These are phyloP conservation scores for Daldinia eschscholtzii DNA, from an alignment of 2,329 filamentous ascomycete species.

Conservation along the genomic window DNA sequence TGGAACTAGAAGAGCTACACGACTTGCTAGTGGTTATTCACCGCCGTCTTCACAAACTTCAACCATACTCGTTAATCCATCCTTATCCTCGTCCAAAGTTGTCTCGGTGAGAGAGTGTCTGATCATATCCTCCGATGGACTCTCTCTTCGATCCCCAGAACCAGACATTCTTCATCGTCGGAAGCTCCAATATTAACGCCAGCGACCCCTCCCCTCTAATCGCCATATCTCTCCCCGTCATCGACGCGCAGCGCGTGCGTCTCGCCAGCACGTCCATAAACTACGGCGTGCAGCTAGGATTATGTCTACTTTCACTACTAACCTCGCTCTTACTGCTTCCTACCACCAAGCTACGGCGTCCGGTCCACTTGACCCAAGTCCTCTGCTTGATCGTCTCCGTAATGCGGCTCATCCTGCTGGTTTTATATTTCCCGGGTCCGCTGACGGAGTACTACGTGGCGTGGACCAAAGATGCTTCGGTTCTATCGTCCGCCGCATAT, in stretches of 20 bases:
- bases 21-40: not conserved
- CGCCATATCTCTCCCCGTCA: conserved; percentile 42
- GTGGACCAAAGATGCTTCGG: conserved; percentile 66
- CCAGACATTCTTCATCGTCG: conserved; percentile 48
- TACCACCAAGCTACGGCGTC: conserved; percentile 71
- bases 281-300: conserved; percentile 78
- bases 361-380: conserved; percentile 75
- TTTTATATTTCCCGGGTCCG: conserved; percentile 70
- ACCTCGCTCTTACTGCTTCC: conserved; percentile 77
- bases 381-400: conserved; percentile 71
- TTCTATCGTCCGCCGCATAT: conserved; percentile 58
- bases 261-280: conserved; percentile 65
- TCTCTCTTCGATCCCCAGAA: conserved; percentile 43
- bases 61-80: not conserved
- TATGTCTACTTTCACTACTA: conserved; percentile 73
- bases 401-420: conserved; percentile 69
- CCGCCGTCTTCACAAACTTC: not conserved
- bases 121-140: conserved; percentile 2
- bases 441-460: conserved; percentile 72
- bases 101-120: not conserved
- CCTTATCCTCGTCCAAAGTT: too few relatives aligned
- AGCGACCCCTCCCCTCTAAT: conserved; percentile 17
- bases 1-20: not conserved
- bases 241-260: conserved; percentile 46
- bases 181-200: conserved; percentile 27